Conservation (phyloP, 1,139 yeast species). For the Protomyces arabidopsidicola region DNA sequence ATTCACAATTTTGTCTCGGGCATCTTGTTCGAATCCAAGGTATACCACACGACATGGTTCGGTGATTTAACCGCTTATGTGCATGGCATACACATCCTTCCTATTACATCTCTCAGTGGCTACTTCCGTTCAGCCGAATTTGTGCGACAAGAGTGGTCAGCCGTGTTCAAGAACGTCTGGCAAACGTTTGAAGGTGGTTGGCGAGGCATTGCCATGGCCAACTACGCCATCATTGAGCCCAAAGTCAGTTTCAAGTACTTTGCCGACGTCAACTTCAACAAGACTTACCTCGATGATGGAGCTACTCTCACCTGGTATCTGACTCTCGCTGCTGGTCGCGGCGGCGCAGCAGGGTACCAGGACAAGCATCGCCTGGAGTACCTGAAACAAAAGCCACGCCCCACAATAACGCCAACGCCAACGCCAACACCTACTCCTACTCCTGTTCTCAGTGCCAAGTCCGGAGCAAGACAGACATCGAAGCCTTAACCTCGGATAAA, state of each 20-base stretch:
- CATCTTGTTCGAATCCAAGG: conserved; percentile 46
- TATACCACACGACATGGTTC: conserved; percentile 87
- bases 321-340: conserved; percentile 62
- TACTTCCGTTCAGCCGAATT: conserved; percentile 10
- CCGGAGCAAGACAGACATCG: too few relatives aligned
- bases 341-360: conserved; percentile 29
- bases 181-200: conserved; percentile 33
- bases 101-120: conserved; percentile 8
- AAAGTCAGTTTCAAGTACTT: conserved; percentile 63
- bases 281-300: conserved; percentile 69
- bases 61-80: conserved; percentile 74
- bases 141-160: conserved; percentile 2
- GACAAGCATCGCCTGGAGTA: not conserved
- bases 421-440: too few relatives aligned
- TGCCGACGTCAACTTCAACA: conserved; percentile 47
- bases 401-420: too few relatives aligned
- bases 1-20: conserved; percentile 68
- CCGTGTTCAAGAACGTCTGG: not conserved
- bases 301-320: conserved; percentile 87
- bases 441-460: too few relatives aligned
- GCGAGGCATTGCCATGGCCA: conserved; percentile 4
- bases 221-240: conserved; percentile 42
- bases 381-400: too few relatives aligned
- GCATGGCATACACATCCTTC: conserved; percentile 70
- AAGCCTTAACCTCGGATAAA: too few relatives aligned